Conservation (phyloP, 2,329 filamentous ascomycete species). For the Teratosphaeria destructans region DNA sequence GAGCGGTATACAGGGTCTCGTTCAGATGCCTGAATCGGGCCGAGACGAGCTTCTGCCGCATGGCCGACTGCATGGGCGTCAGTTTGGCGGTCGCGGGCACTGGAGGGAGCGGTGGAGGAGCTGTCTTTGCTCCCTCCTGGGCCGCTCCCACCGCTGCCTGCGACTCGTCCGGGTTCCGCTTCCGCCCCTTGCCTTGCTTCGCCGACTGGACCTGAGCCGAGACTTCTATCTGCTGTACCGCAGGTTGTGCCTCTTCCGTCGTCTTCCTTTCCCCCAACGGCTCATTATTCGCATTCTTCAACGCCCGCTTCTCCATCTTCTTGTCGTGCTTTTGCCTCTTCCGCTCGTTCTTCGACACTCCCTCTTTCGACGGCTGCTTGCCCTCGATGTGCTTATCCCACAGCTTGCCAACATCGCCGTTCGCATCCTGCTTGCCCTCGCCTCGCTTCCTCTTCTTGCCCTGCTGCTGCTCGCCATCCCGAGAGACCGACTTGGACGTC, state of each 20-base stretch:
- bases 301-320: conserved; percentile 15
- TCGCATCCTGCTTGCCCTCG: conserved; percentile 18
- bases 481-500: conserved; percentile 17
- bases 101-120: conserved; percentile 21
- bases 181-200: conserved; percentile 8
- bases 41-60: conserved; percentile 89
- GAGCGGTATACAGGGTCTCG: conserved; percentile 87
- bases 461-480: conserved; percentile 47
- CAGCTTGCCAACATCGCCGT: conserved; percentile 61
- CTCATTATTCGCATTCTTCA: neutral
- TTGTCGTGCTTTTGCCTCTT: conserved; percentile 18
- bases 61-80: conserved; percentile 84
- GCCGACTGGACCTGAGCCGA: conserved; percentile 1
- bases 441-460: conserved; percentile 19
- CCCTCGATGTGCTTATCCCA: conserved; percentile 74
- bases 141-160: conserved; percentile 6
- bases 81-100: conserved; percentile 47
- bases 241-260: neutral
- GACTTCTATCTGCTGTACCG: neutral
- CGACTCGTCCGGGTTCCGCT: neutral
- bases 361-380: conserved; percentile 33
- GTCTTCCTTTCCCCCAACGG: neutral
- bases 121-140: neutral
- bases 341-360: conserved; percentile 24
- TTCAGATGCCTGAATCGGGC: conserved; percentile 96